These are phyloP conservation scores for Coniophora puteana DNA, from an alignment of 1,284 basidiomycete genomes.

Conservation along the genomic window DNA sequence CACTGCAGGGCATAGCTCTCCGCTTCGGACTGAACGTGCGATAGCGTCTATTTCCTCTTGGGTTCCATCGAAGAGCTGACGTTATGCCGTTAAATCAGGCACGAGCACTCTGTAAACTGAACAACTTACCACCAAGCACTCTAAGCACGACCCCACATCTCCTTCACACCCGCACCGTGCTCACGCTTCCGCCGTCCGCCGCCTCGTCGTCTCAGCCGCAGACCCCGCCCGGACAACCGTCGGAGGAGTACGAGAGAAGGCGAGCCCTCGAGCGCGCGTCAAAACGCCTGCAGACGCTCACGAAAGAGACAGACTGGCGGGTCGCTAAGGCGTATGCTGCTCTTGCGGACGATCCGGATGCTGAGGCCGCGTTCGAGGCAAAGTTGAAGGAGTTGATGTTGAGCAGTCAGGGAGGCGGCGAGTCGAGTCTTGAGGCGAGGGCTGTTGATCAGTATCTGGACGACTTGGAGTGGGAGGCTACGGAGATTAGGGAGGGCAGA, in stretches of 20 bases:
- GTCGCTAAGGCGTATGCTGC: slow-evolving; percentile 66
- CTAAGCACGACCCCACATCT: slow-evolving; percentile 70
- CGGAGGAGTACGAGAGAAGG: slow-evolving; percentile 37
- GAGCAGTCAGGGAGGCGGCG: slow-evolving; percentile 13
- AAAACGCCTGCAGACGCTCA: slow-evolving; percentile 57
- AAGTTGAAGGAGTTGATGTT: slow-evolving; percentile 33
- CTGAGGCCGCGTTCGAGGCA: slow-evolving; percentile 18
- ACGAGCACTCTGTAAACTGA: slow-evolving; percentile 56
- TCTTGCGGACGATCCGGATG: slow-evolving; percentile 45
- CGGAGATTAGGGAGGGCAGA: slow-evolving; percentile 28
- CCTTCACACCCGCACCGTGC: slow-evolving; percentile 61
- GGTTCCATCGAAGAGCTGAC: slow-evolving; percentile 3
- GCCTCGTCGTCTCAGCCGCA: slow-evolving; percentile 47
- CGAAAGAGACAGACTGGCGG: slow-evolving; percentile 64
- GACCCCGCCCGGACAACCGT: slow-evolving; percentile 23
- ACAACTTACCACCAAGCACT: slow-evolving; percentile 61
- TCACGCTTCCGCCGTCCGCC: slow-evolving; percentile 46
- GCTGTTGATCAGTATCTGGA: slow-evolving; percentile 61
- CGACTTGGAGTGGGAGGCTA: slow-evolving; percentile 63
- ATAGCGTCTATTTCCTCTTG: slow-evolving; percentile 25
- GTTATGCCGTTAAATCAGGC: slow-evolving; percentile 35
- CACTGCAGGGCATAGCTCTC: slow-evolving; percentile 62
- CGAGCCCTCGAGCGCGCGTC: slow-evolving; percentile 52
- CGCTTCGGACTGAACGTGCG: slow-evolving; percentile 61
- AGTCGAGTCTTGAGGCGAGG: slow-evolving; percentile 35